Evolutionary conservation across 768 basidiomycete genomes (phyloP), one percentile per base, ranked within the genome.

Genomic region (Crassisporium funariophilum): DNA sequence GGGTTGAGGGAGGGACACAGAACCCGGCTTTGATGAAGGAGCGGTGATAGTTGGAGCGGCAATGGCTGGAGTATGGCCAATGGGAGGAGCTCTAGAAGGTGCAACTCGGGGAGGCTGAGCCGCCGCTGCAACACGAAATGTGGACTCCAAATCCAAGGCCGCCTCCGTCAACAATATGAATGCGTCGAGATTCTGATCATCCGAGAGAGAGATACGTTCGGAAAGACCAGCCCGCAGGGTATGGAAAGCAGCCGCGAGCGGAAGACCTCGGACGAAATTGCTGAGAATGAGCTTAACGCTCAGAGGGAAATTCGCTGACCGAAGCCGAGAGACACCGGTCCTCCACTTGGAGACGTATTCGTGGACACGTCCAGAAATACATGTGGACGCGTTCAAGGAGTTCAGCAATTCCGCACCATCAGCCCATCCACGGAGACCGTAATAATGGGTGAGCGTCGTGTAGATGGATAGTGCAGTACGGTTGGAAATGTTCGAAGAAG

Each of bases 211-310:
- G 5, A 31, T 31, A 5, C 29, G 5, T 31, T 10, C 10, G 2
- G 29, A 31, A 5, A 31, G 29, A 31, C n/a, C 29, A 3, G 29
- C 29, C 21, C 9, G 39, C 29, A 35, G 37, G 13, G 12, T 49
- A 16, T 7, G 41, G 41, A 29, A 38, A 20, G 5, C 13, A 11
- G 40, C 40, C 19, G 15, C 10, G 17, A 41, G 40, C 13, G 40
- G 40, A 2, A 41, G 40, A 27, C 40, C 40, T 23, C 40, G 21
- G 21, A 25, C 21, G 21, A 41, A 41, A 24, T 41, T 41, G n/a
- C 40, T 41, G 21, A 41, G 19, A 24, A 41, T 24, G 40, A 41
- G 40, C 40, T 41, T 41, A 24, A 41, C 21, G n/a, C 40, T 41
- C 21, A 41, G 40, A 24, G 40, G 40, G 23, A 41, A 41, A 23